phyloP scores from a whole-genome alignment of 495 filamentous ascomycete species.

The Podospora pseudoanserina region DNA sequence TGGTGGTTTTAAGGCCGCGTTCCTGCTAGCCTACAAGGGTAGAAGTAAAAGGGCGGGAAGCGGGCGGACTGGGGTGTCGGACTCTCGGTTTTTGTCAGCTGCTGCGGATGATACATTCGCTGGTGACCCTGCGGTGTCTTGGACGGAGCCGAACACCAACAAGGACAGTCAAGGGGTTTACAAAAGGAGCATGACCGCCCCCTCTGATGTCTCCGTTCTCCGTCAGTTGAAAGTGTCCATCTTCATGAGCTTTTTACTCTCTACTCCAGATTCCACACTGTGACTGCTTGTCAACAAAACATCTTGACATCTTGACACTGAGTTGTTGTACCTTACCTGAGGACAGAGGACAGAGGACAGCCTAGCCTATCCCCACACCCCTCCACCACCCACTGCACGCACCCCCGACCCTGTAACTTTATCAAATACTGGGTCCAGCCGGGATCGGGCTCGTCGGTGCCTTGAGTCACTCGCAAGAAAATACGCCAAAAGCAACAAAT shows the following conservation, averaged over 20 bases:
- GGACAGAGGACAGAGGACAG: background rate
- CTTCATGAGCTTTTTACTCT: background rate
- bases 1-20: background rate
- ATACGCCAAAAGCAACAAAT: constrained; percentile 27
- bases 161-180: constrained; percentile 26
- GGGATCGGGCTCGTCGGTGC: constrained; percentile 16
- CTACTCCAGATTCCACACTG: background rate
- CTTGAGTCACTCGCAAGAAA: constrained; percentile 35
- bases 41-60: constrained; percentile 3
- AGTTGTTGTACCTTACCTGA: background rate
- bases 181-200: constrained; percentile 27
- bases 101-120: constrained; percentile 32
- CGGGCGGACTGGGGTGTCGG: constrained; percentile 19
- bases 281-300: background rate
- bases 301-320: too few species aligned
- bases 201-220: constrained; percentile 10
- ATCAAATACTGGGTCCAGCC: constrained; percentile 2
- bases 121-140: constrained; percentile 30
- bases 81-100: constrained; percentile 32
- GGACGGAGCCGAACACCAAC: constrained; percentile 29
- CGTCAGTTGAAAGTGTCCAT: background rate
- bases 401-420: constrained; percentile 19
- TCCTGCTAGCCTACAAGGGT: constrained; percentile 17
- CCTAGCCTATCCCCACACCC: background rate
- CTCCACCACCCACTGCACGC: constrained; percentile 1